These are phyloP conservation scores for Dryas integrifolia DNA, from an alignment of 331 rosid genomes.

Conservation along the genomic window DNA sequence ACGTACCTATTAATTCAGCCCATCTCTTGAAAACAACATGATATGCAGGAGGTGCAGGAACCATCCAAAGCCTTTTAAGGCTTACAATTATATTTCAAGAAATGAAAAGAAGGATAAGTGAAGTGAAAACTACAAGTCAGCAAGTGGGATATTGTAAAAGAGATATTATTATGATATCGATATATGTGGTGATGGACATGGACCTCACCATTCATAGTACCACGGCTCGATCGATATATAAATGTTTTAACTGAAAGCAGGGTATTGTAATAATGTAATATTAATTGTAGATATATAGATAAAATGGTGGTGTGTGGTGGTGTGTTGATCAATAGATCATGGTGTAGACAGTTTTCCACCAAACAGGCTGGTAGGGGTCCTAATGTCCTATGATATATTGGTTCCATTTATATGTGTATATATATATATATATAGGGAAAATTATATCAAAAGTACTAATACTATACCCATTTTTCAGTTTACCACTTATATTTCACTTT, in stretches of 20 bases:
- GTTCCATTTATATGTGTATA: constrained; percentile 38
- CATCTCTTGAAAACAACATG: not conserved
- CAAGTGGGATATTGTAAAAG: not conserved
- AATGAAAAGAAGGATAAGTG: constrained; percentile 6
- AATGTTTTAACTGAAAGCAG: constrained; percentile 25
- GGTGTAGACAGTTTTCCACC: constrained; percentile 42
- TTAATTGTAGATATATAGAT: not conserved
- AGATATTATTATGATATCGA: not conserved
- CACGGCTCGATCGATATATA: constrained; percentile 20
- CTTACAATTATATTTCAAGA: not conserved
- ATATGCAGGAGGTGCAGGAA: not conserved
- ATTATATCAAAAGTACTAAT: too few relatives aligned
- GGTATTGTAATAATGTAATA: not conserved
- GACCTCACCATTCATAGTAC: constrained; percentile 29
- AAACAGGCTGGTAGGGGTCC: constrained; percentile 47
- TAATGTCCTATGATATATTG: constrained; percentile 19
- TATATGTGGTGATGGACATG: constrained; percentile 22
- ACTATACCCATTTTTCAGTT: too few relatives aligned
- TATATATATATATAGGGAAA: too few relatives aligned
- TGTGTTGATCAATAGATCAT: not conserved
- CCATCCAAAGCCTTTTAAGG: not conserved
- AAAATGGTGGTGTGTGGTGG: constrained; percentile 26
- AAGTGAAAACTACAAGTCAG: constrained; percentile 8
- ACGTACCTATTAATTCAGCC: too few relatives aligned
- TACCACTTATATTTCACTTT: too few relatives aligned